A percentile compares a stretch with the other conserved stretches of the same genome.
phyloP scores from a whole-genome alignment of 2,329 filamentous ascomycete species.

The Cercospora zeae-maydis region DNA sequence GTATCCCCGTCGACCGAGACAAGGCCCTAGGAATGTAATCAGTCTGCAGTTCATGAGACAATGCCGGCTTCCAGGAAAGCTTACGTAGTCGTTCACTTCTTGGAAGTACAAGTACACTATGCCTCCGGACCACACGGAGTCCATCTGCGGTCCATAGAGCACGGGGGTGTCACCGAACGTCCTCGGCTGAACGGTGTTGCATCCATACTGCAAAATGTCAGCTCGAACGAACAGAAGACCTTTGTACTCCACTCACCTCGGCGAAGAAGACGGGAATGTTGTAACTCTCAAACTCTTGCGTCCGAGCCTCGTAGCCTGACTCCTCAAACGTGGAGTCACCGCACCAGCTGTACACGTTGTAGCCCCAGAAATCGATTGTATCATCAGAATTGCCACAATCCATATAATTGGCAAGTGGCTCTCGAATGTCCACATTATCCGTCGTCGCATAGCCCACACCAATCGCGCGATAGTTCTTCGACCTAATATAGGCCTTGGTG shows the following conservation, averaged over 20 bases:
- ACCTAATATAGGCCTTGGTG: constrained; percentile 86
- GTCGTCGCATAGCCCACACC: constrained; percentile 96
- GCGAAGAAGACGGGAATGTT: constrained; percentile 96
- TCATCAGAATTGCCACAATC: constrained; percentile 70
- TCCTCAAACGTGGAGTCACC: constrained; percentile 71
- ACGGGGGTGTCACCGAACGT: constrained; percentile 79
- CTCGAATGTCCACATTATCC: constrained; percentile 80
- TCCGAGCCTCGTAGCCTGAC: constrained; percentile 79
- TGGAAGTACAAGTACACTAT: constrained; percentile 99
- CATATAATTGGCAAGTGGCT: constrained; percentile 84
- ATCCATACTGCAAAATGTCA: constrained; percentile 64
- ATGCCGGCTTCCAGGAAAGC: background rate
- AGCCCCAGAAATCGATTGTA: constrained; percentile 95
- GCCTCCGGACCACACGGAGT: constrained; percentile 82
- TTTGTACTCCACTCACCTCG: constrained; percentile 48
- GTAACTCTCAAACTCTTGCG: constrained; percentile 82
- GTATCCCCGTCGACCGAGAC: constrained; percentile 58
- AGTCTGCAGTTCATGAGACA: background rate
- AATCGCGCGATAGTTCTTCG: constrained; percentile 69
- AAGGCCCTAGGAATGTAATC: constrained; percentile 50
- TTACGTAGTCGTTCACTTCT: constrained; percentile 73
- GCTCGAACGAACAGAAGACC: background rate
- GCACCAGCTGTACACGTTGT: constrained; percentile 99
- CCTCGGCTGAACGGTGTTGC: constrained; percentile 71
- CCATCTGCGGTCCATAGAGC: constrained; percentile 80